A percentile compares a stretch with the other conserved stretches of the same genome.
phyloP scores from a whole-genome alignment of 352 stramenopile species.

The Poterioochromonas sp. region DNA sequence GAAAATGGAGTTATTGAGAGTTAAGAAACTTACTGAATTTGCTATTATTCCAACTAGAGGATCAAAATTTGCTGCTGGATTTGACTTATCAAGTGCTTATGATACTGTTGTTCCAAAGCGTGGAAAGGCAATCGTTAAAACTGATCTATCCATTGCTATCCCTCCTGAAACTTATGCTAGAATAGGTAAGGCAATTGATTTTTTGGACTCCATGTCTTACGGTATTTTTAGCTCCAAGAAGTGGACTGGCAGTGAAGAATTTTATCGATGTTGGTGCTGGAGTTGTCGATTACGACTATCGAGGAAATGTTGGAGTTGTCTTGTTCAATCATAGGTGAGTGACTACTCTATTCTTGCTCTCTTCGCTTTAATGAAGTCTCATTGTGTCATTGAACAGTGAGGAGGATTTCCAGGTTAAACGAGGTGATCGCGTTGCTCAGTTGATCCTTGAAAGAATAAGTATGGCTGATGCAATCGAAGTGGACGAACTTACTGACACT shows the following conservation, averaged over 20 bases:
- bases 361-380: neutral
- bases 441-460: constrained; percentile 90
- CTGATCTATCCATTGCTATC: constrained; percentile 87
- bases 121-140: constrained; percentile 88
- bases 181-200: constrained; percentile 55
- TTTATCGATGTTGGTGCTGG: constrained; percentile 95
- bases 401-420: constrained; percentile 56
- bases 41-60: constrained; percentile 20
- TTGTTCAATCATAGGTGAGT: constrained; percentile 88
- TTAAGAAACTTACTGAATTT: constrained; percentile 21
- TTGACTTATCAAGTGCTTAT: constrained; percentile 59
- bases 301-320: constrained; percentile 93
- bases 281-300: constrained; percentile 96
- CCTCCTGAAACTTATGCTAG: constrained; percentile 86
- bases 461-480: constrained; percentile 74
- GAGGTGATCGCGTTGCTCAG: constrained; percentile 91
- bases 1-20: constrained; percentile 21
- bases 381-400: neutral
- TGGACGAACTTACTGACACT: constrained; percentile 88
- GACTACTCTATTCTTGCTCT: no score
- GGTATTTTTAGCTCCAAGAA: constrained; percentile 53
- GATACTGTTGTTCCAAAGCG: constrained; percentile 73
- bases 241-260: constrained; percentile 90
- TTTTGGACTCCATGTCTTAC: neutral
- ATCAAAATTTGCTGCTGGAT: constrained; percentile 33